These are phyloP conservation scores for Galerina sulciceps DNA, from an alignment of 768 basidiomycete species.

Conservation along the genomic window DNA sequence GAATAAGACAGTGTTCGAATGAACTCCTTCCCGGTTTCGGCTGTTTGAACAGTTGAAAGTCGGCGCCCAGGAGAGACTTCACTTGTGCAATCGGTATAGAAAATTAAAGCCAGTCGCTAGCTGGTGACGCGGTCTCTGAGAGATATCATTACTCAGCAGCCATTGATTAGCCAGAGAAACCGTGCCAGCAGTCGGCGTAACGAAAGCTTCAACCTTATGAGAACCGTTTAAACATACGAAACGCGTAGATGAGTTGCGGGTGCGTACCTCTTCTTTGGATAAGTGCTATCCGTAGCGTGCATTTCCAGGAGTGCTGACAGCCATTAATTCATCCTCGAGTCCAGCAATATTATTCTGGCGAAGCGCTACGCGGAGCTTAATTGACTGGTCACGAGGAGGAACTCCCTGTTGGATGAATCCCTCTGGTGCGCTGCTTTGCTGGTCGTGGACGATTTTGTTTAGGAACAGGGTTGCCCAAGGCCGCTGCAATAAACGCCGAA, in stretches of 20 bases:
- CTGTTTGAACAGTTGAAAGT: slow-evolving; percentile 51
- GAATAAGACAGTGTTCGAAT: slow-evolving; percentile 34
- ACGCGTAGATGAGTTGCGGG: neutral
- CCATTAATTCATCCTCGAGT: slow-evolving; percentile 45
- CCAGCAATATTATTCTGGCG: slow-evolving; percentile 45
- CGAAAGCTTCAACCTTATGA: slow-evolving; percentile 23
- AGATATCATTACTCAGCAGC: slow-evolving; percentile 36
- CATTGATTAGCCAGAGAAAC: slow-evolving; percentile 39
- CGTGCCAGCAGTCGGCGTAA: slow-evolving; percentile 37
- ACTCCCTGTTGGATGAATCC: slow-evolving; percentile 26
- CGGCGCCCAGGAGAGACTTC: slow-evolving; percentile 40
- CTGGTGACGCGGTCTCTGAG: slow-evolving; percentile 36
- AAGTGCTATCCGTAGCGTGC: slow-evolving; percentile 52
- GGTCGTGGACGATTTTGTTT: slow-evolving; percentile 26
- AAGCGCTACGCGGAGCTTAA: slow-evolving; percentile 50
- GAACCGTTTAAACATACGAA: neutral
- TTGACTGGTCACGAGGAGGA: slow-evolving; percentile 25
- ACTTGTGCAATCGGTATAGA: slow-evolving; percentile 42
- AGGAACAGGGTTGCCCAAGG: slow-evolving; percentile 15
- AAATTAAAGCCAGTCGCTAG: slow-evolving; percentile 43
- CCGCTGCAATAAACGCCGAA: slow-evolving; percentile 8
- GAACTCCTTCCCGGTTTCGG: slow-evolving; percentile 36
- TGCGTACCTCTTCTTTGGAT: slow-evolving; percentile 41
- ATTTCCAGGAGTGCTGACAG: slow-evolving; percentile 53
- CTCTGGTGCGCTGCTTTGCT: slow-evolving; percentile 20